Evolutionary conservation across 768 basidiomycete species (phyloP), one percentile per base, ranked within the genome.

Genomic region (Cystofilobasidium ferigula): DNA sequence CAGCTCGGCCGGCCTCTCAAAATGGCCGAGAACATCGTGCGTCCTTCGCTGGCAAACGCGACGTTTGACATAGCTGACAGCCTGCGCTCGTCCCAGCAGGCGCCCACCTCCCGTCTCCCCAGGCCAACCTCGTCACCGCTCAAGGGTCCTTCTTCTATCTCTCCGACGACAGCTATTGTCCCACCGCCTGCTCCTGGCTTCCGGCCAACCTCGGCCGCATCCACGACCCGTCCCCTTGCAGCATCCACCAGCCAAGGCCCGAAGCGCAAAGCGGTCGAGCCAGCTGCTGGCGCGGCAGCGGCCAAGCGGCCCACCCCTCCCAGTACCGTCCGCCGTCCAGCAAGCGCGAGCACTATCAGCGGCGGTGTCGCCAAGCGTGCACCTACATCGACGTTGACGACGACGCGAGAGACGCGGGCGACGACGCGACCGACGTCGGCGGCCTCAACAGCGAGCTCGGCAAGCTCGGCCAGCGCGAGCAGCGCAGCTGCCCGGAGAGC

Each of bases 81-180:
- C 40, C 40, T 42, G 7, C 40, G 4, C 20, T 9, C 14, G 7
- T 3, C 16, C 4, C 40, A 42, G 40, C 51, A 54, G 51, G 51
- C 51, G 8, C 51, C 51, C 28, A 30, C 51, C 8, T 54, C 51
- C 18, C 51, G 51, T 14, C 51, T 54, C 3, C 51, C 51, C 2
- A 54, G 63, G 10, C 63, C 63, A 28, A 45, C 63, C 10, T 64
- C 63, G n/a, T 64, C 63, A 3, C 63, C 63, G 0, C 47, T 53
- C 51, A 63, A 63, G 51, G 48, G 45, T 13, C 38, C 63, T 0
- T 20, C 34, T 10, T 45, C 57, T 1, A 30, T 56, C 14, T 32
- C 42, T 16, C 13, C 63, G 22, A 24, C 61, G 20, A n/a, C 61
- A 20, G 20, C 54, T 30, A 16, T 18, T 24, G 5, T 35, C 3